Evolutionary conservation across 1,284 basidiomycete genomes (phyloP), one percentile per base, ranked within the genome.

Genomic region (Blastosporella zonata): DNA sequence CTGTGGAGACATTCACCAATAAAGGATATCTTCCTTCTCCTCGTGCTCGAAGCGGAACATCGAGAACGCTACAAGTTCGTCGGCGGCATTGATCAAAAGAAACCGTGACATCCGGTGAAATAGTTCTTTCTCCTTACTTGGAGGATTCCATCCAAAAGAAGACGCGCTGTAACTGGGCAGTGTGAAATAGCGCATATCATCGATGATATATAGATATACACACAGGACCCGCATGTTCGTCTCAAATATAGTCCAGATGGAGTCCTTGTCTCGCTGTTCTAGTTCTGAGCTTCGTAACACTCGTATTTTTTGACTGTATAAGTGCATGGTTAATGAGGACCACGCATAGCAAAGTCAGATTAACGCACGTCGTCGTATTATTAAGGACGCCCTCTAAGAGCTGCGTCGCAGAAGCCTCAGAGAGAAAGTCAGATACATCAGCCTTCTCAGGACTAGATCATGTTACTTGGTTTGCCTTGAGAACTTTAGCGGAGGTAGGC

Each of bases 31-130:
- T 49, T 79, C 70, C 10, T 66, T 68, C 5, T 78, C 68, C 55
- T 90, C 88, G 27, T 68, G 62, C 47, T 88, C 87, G 52, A 90
- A 90, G 2, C 87, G 79, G 62, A 90, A 89, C 64, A 80, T 79
- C 6, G 71, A 60, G 57, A 79, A 90, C 0, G 78, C 87, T 13
- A 75, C 49, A 2, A 73, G 46, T 17, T 55, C 47, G 28, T 49
- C 51, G 7, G 53, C 48, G 7, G 57, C 61, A 29, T 54, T 61
- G 17, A 76, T 68, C 13, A 87, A 50, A 39, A 89, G 61, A 59
- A 82, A 87, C 9, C 87, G 77, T 29, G 84, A 80, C 23, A 72
- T 54, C 0, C 55, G 36, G 58, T 84, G 61, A 57, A 88, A 90
- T 20, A 88, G 59, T 57, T 90, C 85, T 36, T 64, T 62, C 47